These are phyloP conservation scores for Takashimella koratensis DNA, from an alignment of 1,284 basidiomycete species.

Conservation along the genomic window DNA sequence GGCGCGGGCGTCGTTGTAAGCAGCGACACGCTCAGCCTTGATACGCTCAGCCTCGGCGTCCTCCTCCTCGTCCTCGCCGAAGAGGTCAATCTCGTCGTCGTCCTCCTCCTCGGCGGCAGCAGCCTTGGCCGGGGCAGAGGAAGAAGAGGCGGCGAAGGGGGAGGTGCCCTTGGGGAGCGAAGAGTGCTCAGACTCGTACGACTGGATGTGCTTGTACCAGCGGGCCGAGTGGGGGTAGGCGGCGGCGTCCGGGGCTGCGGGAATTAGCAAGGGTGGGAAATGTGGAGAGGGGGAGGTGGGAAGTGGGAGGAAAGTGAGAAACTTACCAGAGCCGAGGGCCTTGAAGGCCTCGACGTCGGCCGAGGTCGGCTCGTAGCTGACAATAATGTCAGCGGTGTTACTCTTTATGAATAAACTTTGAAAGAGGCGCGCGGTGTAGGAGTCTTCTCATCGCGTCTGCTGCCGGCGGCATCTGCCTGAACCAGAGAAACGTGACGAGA, in stretches of 20 bases:
- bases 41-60: constrained; percentile 90
- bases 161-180: constrained; percentile 79
- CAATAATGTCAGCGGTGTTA: constrained; percentile 15
- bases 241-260: constrained; percentile 61
- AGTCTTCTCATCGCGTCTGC: too few species aligned
- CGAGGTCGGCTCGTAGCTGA: constrained; percentile 89
- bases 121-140: constrained; percentile 50
- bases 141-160: constrained; percentile 68
- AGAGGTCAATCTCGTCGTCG: constrained; percentile 89
- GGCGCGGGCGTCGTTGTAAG: constrained; percentile 91
- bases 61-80: constrained; percentile 71
- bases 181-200: constrained; percentile 73
- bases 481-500: constrained; percentile 13
- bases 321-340: constrained; percentile 47
- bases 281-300: neutral
- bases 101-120: constrained; percentile 64
- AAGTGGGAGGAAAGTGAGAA: constrained; percentile 1
- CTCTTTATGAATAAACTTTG: too few species aligned
- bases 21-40: constrained; percentile 93
- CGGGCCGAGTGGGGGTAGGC: constrained; percentile 75
- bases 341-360: constrained; percentile 95
- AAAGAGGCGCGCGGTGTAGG: too few species aligned
- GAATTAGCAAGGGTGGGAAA: constrained; percentile 45
- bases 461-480: too few species aligned
- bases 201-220: constrained; percentile 94